Evolutionary conservation across 169 alveolate species (phyloP).

Genomic region (Plasmodium gaboni): DNA sequence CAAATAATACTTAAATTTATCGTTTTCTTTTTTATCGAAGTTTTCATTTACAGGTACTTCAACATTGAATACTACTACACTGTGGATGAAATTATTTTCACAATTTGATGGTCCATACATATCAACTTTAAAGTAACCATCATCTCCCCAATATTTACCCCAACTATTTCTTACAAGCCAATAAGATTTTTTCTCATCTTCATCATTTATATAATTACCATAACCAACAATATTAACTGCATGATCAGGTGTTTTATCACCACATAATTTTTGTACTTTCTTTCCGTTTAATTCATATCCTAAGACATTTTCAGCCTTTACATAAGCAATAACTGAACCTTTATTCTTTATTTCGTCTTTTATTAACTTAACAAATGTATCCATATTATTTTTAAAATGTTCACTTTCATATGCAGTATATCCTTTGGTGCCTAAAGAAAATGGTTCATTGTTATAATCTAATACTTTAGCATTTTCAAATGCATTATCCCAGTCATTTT

Average conservation of each 20-base stretch:
- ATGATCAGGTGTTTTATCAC: conserved; percentile 42
- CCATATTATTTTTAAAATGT: neutral
- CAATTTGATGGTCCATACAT: conserved; percentile 25
- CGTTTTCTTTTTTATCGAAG: neutral
- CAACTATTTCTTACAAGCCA: conserved; percentile 47
- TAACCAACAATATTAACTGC: conserved; percentile 64
- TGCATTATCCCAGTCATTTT: neutral
- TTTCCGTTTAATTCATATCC: conserved; percentile 51
- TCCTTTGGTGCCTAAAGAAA: neutral
- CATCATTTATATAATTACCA: conserved; percentile 38
- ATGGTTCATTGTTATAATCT: neutral
- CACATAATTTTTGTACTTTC: conserved; percentile 60
- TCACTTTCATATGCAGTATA: conserved; percentile 4
- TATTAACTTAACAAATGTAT: conserved; percentile 29
- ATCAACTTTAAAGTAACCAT: conserved; percentile 42
- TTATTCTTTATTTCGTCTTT: conserved; percentile 35
- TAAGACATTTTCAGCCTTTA: conserved; percentile 43
- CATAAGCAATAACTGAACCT: conserved; percentile 67
- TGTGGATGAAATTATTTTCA: conserved; percentile 16
- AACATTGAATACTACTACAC: neutral
- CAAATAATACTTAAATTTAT: neutral
- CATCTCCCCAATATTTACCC: conserved; percentile 58
- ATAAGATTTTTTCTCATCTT: conserved; percentile 29
- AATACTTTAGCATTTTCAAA: neutral
- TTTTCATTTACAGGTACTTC: neutral